These are phyloP conservation scores for Pseudotsuga menziesii DNA, from an alignment of 75 land plant genomes.

Conservation along the genomic window DNA sequence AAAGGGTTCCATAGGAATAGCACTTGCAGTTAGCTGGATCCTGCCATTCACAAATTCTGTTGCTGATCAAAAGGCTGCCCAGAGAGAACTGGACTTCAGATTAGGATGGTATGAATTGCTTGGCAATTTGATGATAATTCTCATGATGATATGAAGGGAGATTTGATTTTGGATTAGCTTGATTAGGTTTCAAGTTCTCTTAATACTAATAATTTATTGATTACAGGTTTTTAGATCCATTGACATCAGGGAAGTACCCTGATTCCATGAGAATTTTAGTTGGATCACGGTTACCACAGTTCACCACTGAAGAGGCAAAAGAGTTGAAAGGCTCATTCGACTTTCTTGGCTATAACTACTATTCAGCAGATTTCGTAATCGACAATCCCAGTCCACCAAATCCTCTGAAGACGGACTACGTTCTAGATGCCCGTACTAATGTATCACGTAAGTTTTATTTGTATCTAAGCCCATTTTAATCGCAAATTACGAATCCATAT, in stretches of 20 bases:
- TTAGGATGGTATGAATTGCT: constrained; percentile 17
- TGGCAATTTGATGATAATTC: too few species aligned
- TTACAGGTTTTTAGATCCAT: constrained; percentile 53
- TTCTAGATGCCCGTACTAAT: not conserved
- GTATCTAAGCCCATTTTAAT: not conserved
- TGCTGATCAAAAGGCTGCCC: constrained; percentile 23
- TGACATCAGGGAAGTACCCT: constrained; percentile 45
- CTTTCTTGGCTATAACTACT: constrained; percentile 45
- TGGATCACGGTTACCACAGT: constrained; percentile 45
- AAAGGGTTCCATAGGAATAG: constrained; percentile 25
- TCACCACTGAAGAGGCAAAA: constrained; percentile 34
- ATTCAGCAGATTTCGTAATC: constrained; percentile 16
- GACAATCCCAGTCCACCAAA: not conserved
- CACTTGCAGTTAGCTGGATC: constrained; percentile 21
- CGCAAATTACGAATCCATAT: constrained; percentile 8
- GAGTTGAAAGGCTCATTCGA: constrained; percentile 38
- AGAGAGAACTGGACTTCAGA: constrained; percentile 22
- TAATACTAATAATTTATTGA: not conserved
- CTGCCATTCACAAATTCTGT: constrained; percentile 17
- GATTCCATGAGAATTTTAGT: constrained; percentile 34
- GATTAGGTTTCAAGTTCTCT: too few species aligned
- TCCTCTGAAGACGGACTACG: not conserved
- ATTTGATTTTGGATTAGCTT: too few species aligned
- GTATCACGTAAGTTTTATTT: constrained; percentile 11
- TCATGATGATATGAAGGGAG: too few species aligned